A percentile compares a stretch with the other conserved stretches of the same genome.
phyloP scores from a whole-genome alignment of 495 filamentous ascomycete genomes.

The Daldinia caldariorum region DNA sequence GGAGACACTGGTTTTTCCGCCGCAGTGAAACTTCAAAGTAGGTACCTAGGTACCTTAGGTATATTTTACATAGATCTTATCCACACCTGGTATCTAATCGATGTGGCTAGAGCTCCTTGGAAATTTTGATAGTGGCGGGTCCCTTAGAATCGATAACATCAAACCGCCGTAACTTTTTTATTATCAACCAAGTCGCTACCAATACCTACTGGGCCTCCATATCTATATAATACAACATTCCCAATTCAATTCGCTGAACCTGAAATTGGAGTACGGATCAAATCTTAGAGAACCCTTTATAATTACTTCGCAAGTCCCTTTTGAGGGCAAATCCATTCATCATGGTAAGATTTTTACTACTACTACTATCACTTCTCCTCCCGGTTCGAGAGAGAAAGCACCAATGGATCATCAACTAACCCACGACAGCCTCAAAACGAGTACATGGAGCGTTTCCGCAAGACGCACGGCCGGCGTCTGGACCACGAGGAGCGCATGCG shows the following conservation, averaged over 20 bases:
- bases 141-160: slow-evolving; percentile 26
- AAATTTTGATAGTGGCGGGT: slow-evolving; percentile 38
- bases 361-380: no score
- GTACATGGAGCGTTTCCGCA: slow-evolving; percentile 90
- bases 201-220: not conserved
- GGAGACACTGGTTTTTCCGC: slow-evolving; percentile 32
- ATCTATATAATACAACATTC: not conserved
- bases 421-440: slow-evolving; percentile 82
- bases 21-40: not conserved
- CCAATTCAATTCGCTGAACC: not conserved
- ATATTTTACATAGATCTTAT: not conserved
- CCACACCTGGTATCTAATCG: no score
- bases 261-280: not conserved
- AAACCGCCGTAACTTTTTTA: slow-evolving; percentile 39
- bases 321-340: slow-evolving; percentile 43
- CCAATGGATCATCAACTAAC: not conserved
- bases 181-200: slow-evolving; percentile 4
- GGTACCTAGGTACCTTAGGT: not conserved
- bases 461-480: slow-evolving; percentile 78
- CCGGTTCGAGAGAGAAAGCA: no score
- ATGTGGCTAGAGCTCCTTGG: slow-evolving; percentile 35
- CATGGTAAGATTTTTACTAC: slow-evolving; percentile 23
- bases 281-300: not conserved
- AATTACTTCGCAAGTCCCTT: slow-evolving; percentile 41
- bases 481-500: slow-evolving; percentile 92